Conservation (phyloP, 2,329 filamentous ascomycete genomes). For the Arthroderma uncinatum region DNA sequence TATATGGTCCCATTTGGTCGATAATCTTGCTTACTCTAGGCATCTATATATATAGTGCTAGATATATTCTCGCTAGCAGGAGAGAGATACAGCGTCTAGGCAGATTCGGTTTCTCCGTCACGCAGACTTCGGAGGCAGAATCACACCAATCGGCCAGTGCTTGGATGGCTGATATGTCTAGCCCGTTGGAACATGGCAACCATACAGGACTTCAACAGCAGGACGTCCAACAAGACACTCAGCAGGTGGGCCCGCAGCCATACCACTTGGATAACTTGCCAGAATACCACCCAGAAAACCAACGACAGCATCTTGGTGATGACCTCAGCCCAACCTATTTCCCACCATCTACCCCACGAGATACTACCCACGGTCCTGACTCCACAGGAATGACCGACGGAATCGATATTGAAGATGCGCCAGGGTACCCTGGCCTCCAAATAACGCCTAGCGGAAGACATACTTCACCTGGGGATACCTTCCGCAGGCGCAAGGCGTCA, state of each 20-base stretch:
- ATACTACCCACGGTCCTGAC: not conserved
- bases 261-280: not conserved
- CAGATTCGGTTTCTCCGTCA: not conserved
- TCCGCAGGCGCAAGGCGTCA: constrained; percentile 9
- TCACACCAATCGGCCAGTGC: not conserved
- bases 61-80: not conserved
- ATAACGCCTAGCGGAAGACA: not conserved
- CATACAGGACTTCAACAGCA: not conserved
- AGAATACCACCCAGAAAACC: not conserved
- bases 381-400: not conserved
- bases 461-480: not conserved
- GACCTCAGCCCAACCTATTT: not conserved
- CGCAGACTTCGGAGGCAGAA: not conserved
- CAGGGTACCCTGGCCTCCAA: not conserved
- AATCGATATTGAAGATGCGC: not conserved
- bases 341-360: not conserved
- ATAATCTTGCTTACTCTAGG: constrained; percentile 30
- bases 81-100: not conserved
- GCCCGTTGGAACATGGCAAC: not conserved
- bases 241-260: not conserved
- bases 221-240: not conserved
- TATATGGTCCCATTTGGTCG: constrained; percentile 48
- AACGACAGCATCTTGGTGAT: not conserved
- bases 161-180: not conserved
- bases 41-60: constrained; percentile 25